phyloP scores from a whole-genome alignment of 257 asterid species.

The Penstemon davidsonii region DNA sequence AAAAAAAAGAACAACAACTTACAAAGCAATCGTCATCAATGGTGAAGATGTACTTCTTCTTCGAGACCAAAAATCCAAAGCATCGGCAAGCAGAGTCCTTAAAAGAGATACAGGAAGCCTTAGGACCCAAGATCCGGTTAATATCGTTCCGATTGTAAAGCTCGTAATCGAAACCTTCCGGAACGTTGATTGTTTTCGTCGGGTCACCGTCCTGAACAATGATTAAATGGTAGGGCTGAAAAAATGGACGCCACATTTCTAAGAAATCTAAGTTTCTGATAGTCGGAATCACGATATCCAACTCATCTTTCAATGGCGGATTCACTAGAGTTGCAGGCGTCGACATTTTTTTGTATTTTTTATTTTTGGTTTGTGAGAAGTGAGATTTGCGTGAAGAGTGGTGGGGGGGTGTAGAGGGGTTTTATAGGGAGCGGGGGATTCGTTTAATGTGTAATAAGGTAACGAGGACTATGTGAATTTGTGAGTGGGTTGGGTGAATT shows the following conservation, averaged over 20 bases:
- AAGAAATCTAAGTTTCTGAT: conserved; percentile 49
- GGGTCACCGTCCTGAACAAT: conserved; percentile 57
- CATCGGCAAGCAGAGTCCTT: conserved; percentile 59
- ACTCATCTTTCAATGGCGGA: conserved; percentile 49
- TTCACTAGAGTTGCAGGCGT: conserved; percentile 37
- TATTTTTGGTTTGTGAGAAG: neutral
- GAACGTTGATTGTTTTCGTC: conserved; percentile 35
- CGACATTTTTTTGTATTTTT: conserved; percentile 24
- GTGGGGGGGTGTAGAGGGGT: conserved; percentile 6
- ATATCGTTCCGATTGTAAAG: conserved; percentile 53
- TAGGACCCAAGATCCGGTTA: conserved; percentile 52
- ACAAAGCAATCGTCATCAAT: conserved; percentile 63
- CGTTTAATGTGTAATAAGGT: conserved; percentile 25
- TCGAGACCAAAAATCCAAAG: conserved; percentile 53
- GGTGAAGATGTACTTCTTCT: conserved; percentile 60
- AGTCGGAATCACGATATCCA: conserved; percentile 52
- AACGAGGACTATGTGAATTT: conserved; percentile 30
- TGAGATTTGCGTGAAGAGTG: conserved; percentile 14
- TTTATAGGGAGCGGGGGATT: conserved; percentile 36
- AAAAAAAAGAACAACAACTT: conserved; percentile 20
- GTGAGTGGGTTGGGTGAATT: neutral
- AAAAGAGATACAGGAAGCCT: conserved; percentile 58
- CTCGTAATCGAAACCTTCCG: conserved; percentile 53
- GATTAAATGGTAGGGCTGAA: conserved; percentile 49
- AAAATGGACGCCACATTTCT: conserved; percentile 54